These are phyloP conservation scores for Coniochaeta sp. DNA, from an alignment of 2,329 filamentous ascomycete species.

Conservation along the genomic window DNA sequence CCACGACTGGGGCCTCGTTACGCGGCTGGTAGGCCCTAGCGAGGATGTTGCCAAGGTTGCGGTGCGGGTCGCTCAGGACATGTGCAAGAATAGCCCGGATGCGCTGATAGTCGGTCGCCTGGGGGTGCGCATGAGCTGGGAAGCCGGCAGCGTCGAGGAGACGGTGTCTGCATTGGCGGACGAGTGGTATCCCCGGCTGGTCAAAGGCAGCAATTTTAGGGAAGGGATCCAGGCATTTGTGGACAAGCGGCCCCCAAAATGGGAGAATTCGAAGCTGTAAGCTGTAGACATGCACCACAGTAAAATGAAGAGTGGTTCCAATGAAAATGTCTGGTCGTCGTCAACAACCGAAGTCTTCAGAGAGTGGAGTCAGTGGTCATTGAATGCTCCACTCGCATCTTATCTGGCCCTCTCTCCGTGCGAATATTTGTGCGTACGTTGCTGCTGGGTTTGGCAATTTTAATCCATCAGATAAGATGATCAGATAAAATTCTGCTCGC, in stretches of 20 bases:
- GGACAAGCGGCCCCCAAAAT: constrained; percentile 16
- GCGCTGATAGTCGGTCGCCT: constrained; percentile 64
- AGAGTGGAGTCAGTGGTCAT: too few relatives aligned
- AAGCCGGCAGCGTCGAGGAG: constrained; percentile 29
- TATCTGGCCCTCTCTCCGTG: not conserved
- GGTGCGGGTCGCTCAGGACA: constrained; percentile 50
- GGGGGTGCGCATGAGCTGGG: constrained; percentile 67
- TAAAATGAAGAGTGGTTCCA: not conserved
- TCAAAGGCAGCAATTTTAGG: constrained; percentile 17
- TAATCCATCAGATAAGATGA: not conserved
- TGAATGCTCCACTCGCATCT: not conserved
- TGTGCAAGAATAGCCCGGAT: constrained; percentile 66
- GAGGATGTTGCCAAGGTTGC: constrained; percentile 47
- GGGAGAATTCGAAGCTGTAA: constrained; percentile 17
- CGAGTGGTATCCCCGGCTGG: constrained; percentile 15
- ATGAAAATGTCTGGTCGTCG: not conserved
- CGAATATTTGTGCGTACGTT: not conserved
- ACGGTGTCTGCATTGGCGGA: constrained; percentile 13
- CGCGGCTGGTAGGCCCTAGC: constrained; percentile 44
- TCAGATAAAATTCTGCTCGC: not conserved
- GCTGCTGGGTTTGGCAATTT: too few relatives aligned
- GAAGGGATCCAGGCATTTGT: constrained; percentile 20
- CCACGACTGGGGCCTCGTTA: constrained; percentile 60
- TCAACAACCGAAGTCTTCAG: too few relatives aligned
- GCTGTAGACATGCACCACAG: not conserved